Conservation (phyloP, 2,329 filamentous ascomycete species). For the Ophiostoma quercus region DNA sequence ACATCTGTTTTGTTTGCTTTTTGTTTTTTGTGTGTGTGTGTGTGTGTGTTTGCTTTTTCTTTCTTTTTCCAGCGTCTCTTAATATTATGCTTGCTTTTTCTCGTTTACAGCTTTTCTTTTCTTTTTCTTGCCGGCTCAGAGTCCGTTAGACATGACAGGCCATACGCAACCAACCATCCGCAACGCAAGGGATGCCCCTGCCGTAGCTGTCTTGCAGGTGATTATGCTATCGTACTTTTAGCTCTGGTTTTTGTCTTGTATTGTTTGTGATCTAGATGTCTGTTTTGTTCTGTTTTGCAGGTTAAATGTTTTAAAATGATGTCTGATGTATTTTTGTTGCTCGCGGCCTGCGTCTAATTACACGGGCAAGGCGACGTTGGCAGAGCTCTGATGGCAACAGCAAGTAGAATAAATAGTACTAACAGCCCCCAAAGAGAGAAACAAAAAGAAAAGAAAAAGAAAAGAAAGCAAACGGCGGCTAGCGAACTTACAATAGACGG, state of each 20-base stretch:
- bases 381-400: neutral
- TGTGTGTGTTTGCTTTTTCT: neutral
- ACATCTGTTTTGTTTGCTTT: neutral
- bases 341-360: neutral
- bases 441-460: neutral
- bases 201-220: neutral
- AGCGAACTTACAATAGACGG: neutral
- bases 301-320: too few relatives aligned
- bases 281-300: too few relatives aligned
- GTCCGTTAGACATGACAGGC: conserved; percentile 9
- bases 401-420: neutral
- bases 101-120: neutral
- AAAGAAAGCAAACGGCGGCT: neutral
- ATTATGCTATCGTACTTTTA: neutral
- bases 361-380: neutral
- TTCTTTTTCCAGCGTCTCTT: neutral
- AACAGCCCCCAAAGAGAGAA: neutral
- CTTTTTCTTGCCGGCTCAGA: neutral
- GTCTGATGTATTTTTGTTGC: neutral
- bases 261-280: too few relatives aligned
- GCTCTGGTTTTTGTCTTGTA: neutral
- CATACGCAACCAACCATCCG: neutral
- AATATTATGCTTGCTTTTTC: too few relatives aligned
- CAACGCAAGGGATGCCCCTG: conserved; percentile 16
- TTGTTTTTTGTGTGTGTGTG: neutral